phyloP scores from a whole-genome alignment of 2,329 filamentous ascomycete species.

The Cordyceps cateniannulata region DNA sequence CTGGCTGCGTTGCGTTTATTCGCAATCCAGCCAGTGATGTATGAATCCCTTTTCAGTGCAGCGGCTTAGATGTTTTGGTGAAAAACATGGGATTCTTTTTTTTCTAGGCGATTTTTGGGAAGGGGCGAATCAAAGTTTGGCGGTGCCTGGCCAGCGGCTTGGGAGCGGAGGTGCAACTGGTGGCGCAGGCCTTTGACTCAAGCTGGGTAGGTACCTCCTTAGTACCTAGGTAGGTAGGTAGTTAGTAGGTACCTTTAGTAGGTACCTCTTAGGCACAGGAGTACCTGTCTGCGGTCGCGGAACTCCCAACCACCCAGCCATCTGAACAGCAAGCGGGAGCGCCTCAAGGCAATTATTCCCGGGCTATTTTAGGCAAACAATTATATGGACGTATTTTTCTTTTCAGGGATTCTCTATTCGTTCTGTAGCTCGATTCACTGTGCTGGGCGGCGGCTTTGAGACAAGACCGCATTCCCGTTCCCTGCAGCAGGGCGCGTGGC shows the following conservation, averaged over 20 bases:
- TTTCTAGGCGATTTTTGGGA: neutral
- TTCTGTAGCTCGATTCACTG: neutral
- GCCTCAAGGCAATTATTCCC: too few relatives aligned
- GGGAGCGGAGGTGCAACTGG: neutral
- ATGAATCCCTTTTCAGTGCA: neutral
- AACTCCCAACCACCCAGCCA: neutral
- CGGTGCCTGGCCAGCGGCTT: neutral
- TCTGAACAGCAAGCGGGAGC: too few relatives aligned
- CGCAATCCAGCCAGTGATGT: neutral
- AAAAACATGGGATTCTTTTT: neutral
- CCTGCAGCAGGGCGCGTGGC: neutral
- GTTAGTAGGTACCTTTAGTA: too few relatives aligned
- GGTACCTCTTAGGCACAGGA: too few relatives aligned
- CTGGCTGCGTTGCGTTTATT: neutral
- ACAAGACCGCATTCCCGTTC: neutral
- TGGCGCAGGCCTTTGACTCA: conserved; percentile 6
- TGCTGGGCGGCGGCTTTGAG: neutral
- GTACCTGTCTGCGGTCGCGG: too few relatives aligned
- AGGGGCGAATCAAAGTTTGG: neutral
- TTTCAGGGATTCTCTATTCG: neutral
- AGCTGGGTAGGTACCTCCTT: too few relatives aligned
- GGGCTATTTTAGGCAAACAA: too few relatives aligned
- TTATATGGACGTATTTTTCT: neutral
- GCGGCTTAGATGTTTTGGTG: too few relatives aligned
- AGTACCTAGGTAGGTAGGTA: too few relatives aligned